Evolutionary conservation across 129 eudicot species (phyloP), one percentile per base, ranked within the genome.

Genomic region (Centella asiatica): DNA sequence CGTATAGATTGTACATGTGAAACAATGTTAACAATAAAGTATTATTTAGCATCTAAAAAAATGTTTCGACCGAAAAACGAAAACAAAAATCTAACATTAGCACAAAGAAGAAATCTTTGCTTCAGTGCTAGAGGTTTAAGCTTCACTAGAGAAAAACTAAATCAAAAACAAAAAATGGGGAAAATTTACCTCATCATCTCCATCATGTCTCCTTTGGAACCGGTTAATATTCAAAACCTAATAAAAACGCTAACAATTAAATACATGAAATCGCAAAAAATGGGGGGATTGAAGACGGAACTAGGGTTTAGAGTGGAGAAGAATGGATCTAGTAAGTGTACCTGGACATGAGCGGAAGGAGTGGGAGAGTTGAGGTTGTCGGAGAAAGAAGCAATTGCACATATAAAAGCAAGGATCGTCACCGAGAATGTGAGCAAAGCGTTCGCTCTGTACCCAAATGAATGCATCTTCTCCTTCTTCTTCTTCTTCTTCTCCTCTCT

Each of bases 321-420:
- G 5, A 2, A 52, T 45, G 18, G 12, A 45, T 2, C 11, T 20
- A 26, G 18, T n/a, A n/a, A 4, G 15, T 42, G 18, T 9, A 86
- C 97, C 83, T 90, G 75, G 60, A 90, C 78, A 57, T 51, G 23
- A 14, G 96, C 77, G 25, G 83, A 9, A 2, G 95, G 96, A 18
- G 83, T 50, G 22, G 85, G 88, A 33, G 82, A 60, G 65, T 82
- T 84, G 77, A 92, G 66, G 74, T 69, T 84, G 69, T 92, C 99
- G 60, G 99, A 79, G 45, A 87, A 29, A 42, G 99, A 92, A 36
- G 95, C 96, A 28, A 92, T 71, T 62, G 83, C 88, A 57, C 99
- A 92, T 67, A 92, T 81, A 1, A 87, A 65, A 11, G 98, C 96
- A 5, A 92, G 86, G n/a, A 92, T 74, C 3, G 85, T 87, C 18